Evolutionary conservation across 2,329 filamentous ascomycete genomes (phyloP), one percentile per base, ranked within the genome.

Genomic region (Zasmidium angulare): DNA sequence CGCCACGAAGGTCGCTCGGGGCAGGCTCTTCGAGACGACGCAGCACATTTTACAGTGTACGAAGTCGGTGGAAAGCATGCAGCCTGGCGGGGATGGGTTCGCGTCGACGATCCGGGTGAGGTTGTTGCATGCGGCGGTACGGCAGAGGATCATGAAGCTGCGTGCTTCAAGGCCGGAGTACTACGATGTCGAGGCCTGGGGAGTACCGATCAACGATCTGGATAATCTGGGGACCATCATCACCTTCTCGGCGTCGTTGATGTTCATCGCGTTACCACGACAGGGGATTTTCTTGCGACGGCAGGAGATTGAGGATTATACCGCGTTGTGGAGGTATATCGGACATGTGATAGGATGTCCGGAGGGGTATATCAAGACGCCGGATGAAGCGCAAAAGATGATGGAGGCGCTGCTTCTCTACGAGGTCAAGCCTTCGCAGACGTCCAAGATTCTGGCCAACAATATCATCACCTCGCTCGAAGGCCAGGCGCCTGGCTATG

Each of bases 41-140:
- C 89, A 92, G 71, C 87, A 90, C 72, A 84, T 90, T 12, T 81
- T 92, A 4, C 86, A 91, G 70, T 87, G 89, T 51, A 89, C 89
- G 3, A 77, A 80, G 47, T 86, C 85, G 6, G 69, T 90, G 1
- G 81, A 84, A 22, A 84, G 84, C 2, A 84, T 93, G 65, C 79
- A 87, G 63, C 89, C 88, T 0, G 86, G 85, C 1, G 89, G 89
- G 1, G 82, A 82, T 17, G 88, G 88, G 1, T 86, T 86, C 61
- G 79, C 79, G 3, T 86, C 86, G 9, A 86, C 86, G 1, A 78
- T 91, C 26, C 82, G 87, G 3, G 88, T 91, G 17, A 82, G 89
- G 2, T 78, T 91, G 1, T 79, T 91, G 1, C 89, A 91, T 69
- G 85, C 88, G 0, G 81, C 83, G 0, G 87, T 91, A 7, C 82